Evolutionary conservation across 352 stramenopile species (phyloP).

Genomic region (Pythium diclinum): DNA sequence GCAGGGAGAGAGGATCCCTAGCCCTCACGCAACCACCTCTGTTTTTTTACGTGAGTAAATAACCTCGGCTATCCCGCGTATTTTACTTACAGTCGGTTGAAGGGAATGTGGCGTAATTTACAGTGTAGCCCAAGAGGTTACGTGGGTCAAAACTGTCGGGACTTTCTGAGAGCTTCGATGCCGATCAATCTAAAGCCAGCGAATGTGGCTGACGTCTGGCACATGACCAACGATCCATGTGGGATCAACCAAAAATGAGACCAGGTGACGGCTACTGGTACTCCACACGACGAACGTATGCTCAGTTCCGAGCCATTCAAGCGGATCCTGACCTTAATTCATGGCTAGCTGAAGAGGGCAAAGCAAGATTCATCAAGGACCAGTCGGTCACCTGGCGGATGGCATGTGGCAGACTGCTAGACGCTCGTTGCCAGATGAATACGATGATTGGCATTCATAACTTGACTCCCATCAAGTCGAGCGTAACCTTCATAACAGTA

Average conservation of each 20-base stretch:
- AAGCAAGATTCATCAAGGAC: not conserved
- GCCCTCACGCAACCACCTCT: not conserved
- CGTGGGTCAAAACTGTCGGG: not conserved
- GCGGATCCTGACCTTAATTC: too few species aligned
- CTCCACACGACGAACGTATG: not conserved
- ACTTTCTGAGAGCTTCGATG: too few species aligned
- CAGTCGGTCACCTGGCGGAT: not conserved
- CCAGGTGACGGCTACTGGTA: not conserved
- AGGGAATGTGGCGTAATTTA: not conserved
- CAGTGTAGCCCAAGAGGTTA: not conserved
- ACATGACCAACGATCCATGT: not conserved
- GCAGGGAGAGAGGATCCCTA: not conserved
- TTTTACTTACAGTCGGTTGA: not conserved
- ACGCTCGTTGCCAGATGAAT: not conserved
- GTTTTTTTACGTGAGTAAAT: constrained; percentile 1
- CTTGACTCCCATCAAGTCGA: too few species aligned
- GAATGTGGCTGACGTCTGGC: too few species aligned
- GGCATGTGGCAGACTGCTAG: not conserved
- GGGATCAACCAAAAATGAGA: not conserved
- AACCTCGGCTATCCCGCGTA: not conserved
- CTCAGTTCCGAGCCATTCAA: not conserved
- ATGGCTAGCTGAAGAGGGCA: too few species aligned
- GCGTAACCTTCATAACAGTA: too few species aligned
- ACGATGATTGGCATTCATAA: not conserved
- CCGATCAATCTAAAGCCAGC: too few species aligned